Evolutionary conservation across 1,284 basidiomycete genomes (phyloP), one percentile per base, ranked within the genome.

Genomic region (Malassezia nana): DNA sequence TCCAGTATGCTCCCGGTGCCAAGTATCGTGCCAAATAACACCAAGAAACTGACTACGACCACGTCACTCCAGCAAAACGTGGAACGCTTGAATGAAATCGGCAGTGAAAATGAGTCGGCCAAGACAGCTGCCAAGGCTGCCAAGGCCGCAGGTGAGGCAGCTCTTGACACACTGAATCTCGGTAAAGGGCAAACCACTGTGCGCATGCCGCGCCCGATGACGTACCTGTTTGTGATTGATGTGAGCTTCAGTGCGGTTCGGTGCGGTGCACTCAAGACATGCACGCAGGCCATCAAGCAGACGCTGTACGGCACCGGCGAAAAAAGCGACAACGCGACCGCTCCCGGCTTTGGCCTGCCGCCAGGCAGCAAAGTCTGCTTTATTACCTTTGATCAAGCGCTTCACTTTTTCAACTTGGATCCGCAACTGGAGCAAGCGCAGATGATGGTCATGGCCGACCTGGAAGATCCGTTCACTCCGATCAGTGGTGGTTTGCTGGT

Each of bases 381-480:
- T 62, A 64, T 96, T 38, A 89, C 90, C 0, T 94, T 86, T 67
- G 89, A 94, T 69, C 76, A 79, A 42, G 79, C 82, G 2, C 77
- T 98, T 18, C 88, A 95, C 65, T 94, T 95, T 73, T 90, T 89
- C 76, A 84, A 92, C 70, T 78, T 98, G 55, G 83, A 84, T 69
- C 86, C 91, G 76, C 78, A 85, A 63, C 46, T 63, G 12, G 71
- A 71, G 28, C 61, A 66, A 50, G 81, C 84, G 1, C 80, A 82
- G 47, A 86, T 94, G 80, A 78, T 92, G 35, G 82, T 98, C 38
- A 82, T 96, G 6, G 78, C 86, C 0, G 94, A 98, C 70, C 77
- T 96, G 30, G 79, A 91, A 22, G 94, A 98, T 64, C 84, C 90
- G 25, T 98, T 92, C 74, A 76, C 88, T 2, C 94, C 94, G 0